Evolutionary conservation across 805 yeast genomes (phyloP), one percentile per base, ranked within the genome.

Genomic region (Monosporozyma aerobia): DNA sequence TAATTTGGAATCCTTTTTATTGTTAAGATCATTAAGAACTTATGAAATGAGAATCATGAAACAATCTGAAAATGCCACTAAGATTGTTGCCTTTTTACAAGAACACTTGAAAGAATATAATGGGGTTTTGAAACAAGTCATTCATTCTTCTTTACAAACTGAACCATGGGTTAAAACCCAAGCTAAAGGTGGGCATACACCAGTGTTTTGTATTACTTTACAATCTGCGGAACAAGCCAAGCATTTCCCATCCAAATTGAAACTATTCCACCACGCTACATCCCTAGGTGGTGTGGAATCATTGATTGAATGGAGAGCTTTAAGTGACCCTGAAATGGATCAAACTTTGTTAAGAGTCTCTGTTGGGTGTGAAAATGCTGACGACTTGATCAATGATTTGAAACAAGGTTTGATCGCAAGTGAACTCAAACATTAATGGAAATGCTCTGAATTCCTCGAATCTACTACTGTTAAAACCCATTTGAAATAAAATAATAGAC

Each of bases 251-350:
- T 73, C 83, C 2, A 77, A 73, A 54, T 71, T 89, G 54, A 77
- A 80, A 58, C 79, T 78, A 57, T 89, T 90, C 72, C 85, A 83
- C 59, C 98, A 90, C 69, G 96, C 97, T 3, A 90, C 97, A 0
- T 88, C 96, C 2, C 73, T 92, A 29, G 97, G 97, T 41, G 96
- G 97, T 23, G 87, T 86, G 13, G 97, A 92, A 69, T 85, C 95
- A 47, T 72, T 90, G 62, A 81, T 90, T 53, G 97, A 90, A 69
- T 89, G 97, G 96, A 80, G 97, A 63, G 83, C 88, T 0, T 63
- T 90, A 70, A 77, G 85, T 25, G 92, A 89, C 62, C 64, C 77
- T 1, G 57, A 69, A 3, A 84, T 82, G 11, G 73, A 77, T 19
- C 76, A 78, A 22, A 76, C 78, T 0, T 67, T 89, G 46, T 68